phyloP scores from a whole-genome alignment of 352 stramenopile species.

The Pythium graminicola region DNA sequence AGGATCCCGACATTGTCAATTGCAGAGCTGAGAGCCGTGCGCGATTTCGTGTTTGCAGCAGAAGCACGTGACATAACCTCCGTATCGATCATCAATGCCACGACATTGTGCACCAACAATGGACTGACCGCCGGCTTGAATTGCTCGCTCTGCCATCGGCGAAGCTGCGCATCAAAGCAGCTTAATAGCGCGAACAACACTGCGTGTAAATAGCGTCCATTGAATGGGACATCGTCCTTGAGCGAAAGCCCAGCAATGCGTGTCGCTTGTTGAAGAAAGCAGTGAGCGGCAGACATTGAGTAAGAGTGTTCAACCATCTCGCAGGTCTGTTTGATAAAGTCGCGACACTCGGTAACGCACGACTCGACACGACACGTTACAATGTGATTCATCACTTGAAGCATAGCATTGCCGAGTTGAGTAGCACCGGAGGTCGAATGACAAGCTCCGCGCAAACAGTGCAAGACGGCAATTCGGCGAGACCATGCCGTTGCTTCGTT shows the following conservation, averaged over 20 bases:
- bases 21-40: not conserved
- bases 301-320: conserved; percentile 28
- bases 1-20: conserved; percentile 10
- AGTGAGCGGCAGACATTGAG: conserved; percentile 11
- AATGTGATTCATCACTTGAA: conserved; percentile 42
- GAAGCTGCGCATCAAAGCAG: conserved; percentile 9
- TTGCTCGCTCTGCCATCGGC: not conserved
- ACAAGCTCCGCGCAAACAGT: conserved; percentile 37
- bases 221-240: not conserved
- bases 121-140: conserved; percentile 9
- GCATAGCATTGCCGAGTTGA: conserved; percentile 34
- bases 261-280: conserved; percentile 16
- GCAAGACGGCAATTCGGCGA: conserved; percentile 41
- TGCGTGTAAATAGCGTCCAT: not conserved
- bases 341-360: conserved; percentile 39
- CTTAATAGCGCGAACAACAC: not conserved
- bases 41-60: not conserved
- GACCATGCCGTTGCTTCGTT: conserved; percentile 30
- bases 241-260: conserved; percentile 1
- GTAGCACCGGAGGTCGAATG: conserved; percentile 34
- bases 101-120: conserved; percentile 15
- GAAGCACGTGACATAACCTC: conserved; percentile 8
- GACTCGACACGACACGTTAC: conserved; percentile 25
- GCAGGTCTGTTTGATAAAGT: conserved; percentile 42
- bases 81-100: conserved; percentile 12